phyloP scores from a whole-genome alignment of 768 basidiomycete species.

The Pleurotus tuoliensis region DNA sequence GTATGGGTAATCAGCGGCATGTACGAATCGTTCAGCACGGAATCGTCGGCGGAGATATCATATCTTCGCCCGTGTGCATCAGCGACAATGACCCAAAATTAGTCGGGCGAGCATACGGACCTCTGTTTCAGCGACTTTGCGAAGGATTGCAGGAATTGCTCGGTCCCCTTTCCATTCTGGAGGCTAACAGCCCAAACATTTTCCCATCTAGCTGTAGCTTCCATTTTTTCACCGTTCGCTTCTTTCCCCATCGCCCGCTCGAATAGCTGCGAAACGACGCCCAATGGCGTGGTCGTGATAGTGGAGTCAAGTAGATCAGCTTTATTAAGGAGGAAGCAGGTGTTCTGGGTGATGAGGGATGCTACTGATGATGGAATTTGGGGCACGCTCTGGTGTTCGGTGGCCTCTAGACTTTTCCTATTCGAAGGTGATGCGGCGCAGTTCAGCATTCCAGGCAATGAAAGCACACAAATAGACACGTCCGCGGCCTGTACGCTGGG shows the following conservation, averaged over 20 bases:
- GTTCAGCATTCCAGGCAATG: constrained; percentile 47
- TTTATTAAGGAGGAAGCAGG: constrained; percentile 80
- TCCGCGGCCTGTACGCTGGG: constrained; percentile 64
- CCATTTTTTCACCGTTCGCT: neutral
- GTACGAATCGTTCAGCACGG: neutral
- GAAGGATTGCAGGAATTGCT: constrained; percentile 58
- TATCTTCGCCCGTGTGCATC: neutral
- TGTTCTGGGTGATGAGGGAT: constrained; percentile 48
- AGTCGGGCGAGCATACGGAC: constrained; percentile 27
- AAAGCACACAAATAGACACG: constrained; percentile 76
- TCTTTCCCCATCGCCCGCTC: neutral
- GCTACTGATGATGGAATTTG: constrained; percentile 44
- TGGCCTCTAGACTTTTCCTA: no score
- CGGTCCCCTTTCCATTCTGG: constrained; percentile 50
- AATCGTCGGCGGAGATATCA: neutral
- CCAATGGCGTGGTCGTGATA: neutral
- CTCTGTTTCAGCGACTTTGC: constrained; percentile 43
- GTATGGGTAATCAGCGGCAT: constrained; percentile 74
- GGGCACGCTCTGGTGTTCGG: no score
- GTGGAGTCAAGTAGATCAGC: constrained; percentile 43
- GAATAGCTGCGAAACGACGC: neutral
- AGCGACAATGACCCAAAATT: no score
- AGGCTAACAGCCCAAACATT: constrained; percentile 63
- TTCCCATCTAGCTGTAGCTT: neutral
- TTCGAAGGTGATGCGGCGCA: constrained; percentile 4